Evolutionary conservation across 257 asterid species (phyloP).

Genomic region (Fraxinus quadrangulata): DNA sequence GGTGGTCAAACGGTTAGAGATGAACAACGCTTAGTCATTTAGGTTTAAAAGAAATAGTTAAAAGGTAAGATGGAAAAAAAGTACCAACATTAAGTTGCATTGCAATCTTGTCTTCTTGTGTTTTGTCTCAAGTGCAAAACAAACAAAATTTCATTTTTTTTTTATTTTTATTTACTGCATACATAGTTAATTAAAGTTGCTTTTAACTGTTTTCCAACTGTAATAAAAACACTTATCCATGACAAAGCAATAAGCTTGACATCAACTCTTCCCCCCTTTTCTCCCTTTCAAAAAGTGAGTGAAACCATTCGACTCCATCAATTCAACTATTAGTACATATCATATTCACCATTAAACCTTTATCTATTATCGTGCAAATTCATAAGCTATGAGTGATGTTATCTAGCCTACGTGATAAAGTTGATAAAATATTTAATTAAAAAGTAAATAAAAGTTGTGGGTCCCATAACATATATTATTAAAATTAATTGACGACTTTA

Average conservation of each 20-base stretch:
- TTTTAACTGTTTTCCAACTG: slow-evolving; percentile 4
- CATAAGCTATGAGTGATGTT: not conserved
- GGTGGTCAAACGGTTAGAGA: too few relatives aligned
- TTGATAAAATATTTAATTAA: too few relatives aligned
- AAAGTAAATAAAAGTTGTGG: too few relatives aligned
- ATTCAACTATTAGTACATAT: not conserved
- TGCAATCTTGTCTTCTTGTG: not conserved
- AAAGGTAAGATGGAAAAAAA: not conserved
- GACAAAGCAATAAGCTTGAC: not conserved
- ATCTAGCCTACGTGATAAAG: not conserved
- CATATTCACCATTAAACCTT: not conserved
- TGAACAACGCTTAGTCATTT: too few relatives aligned
- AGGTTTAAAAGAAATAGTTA: too few relatives aligned
- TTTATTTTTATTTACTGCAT: too few relatives aligned
- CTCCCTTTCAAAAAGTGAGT: not conserved
- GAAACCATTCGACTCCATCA: slow-evolving; percentile 1
- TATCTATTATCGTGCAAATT: not conserved
- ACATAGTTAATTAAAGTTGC: not conserved
- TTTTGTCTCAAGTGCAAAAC: not conserved
- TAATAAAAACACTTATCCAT: not conserved
- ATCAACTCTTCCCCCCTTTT: not conserved
- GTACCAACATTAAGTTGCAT: not conserved
- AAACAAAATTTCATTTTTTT: not conserved
- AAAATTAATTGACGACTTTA: too few relatives aligned
- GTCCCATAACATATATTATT: too few relatives aligned